Base-by-base conservation (phyloP, 441 rosid genomes). In the Flueggea neowawraea region DNA sequence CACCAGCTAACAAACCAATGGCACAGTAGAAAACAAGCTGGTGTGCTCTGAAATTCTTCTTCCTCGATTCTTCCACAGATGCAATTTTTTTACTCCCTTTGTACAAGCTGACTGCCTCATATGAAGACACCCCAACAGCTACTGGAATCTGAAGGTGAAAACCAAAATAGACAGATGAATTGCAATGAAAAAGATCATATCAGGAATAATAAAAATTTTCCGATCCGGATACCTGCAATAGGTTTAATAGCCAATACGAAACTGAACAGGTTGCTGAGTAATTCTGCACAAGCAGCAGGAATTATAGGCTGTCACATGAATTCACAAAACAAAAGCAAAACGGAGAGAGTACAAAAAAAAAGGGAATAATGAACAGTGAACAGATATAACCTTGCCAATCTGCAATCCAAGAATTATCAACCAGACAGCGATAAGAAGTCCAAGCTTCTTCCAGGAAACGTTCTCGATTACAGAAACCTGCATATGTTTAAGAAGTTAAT, bases 381-480 rank as follows among this genome's bases (percentile, higher is more conserved):
- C 33, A 22, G 22, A 12, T n/a, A 51, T 32, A 12, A 83, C 91
- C 89, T 79, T 83, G 16, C 71, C 62, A 8, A 83, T 67, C 68
- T 86, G 75, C 58, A 86, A 61, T 15, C 58, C 77, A 8, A 86
- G 89, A 31, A 81, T 72, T 63, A 69, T 47, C 16, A 63, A 53
- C 89, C 85, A 86, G 45, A 86, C 84, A 54, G 65, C 63, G 17
- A 76, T 28, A 28, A 85, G 82, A 50, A 85, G 43, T 68, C 86
- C 83, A 51, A 82, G 74, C 55, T 85, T 82, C 58, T 73, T 75
- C 86, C 86, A 81, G 7, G 15, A 16, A 41, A 83, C 76, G 47
- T 85, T 85, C 60, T 85, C 78, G 13, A 65, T 22, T 57, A 85
- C 14, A 22, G 84, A 55, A 39, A 78, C 88, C 91, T 85, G 75